Base-by-base conservation (phyloP, 2,329 filamentous ascomycete species). In the Ceratocystis cubensis region DNA sequence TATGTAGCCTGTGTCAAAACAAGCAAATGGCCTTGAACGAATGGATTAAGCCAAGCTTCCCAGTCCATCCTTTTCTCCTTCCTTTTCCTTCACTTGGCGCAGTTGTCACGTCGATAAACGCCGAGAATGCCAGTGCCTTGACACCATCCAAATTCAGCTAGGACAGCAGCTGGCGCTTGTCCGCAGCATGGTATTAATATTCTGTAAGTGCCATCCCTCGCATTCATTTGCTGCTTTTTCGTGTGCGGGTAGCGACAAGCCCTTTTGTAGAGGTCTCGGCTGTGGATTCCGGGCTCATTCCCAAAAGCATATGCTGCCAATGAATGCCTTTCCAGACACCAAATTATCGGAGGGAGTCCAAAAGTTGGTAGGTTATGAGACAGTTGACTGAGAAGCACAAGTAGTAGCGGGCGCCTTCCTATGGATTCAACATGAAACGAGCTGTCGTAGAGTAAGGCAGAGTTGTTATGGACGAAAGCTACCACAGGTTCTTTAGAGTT, bases 71-170 rank as follows among this genome's bases (percentile, higher is more conserved):
- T 41, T 41, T 41, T 15, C 37, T 13, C 3, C 37, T 15, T 41
- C 37, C 46, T n/a, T 20, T 25, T 20, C 33, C 15, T 59, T 20
- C 17, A n/a, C 13, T 37, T 59, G n/a, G 56, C 22, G 13, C 6
- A 8, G 30, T 37, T 59, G 8, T 17, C 53, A 57, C 33, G 25
- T 17, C 56, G 13, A 59, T 33, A n/a, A 7, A 37, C 17, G n/a
- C 53, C n/a, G 28, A 59, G 53, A 59, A 33, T 37, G 56, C 56
- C 56, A 59, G 20, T 37, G 56, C 33, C 56, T 59, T 37, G 56
- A 59, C 22, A 5, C 15, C n/a, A 25, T 37, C 56, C 56, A 59
- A 59, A 59, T 37, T 15, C 13, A 59, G 30, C 13, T 10, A 37
- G 56, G 33, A 59, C 17, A n/a, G 8, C 56, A 37, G 30, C 17